Conservation (phyloP, 192 early-diverging fungal genomes). For the Backusella parvicylindrica region DNA sequence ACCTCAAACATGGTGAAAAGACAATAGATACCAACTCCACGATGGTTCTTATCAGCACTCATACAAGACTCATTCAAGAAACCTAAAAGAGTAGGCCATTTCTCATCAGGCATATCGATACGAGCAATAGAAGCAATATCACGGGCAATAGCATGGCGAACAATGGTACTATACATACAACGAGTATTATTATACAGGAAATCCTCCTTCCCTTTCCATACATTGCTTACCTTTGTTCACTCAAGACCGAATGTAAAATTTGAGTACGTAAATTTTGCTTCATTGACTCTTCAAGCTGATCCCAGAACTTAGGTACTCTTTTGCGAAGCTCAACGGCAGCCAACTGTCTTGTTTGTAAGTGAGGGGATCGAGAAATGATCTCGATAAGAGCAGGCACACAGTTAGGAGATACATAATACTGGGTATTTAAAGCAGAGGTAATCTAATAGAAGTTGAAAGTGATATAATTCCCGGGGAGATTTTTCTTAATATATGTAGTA, state of each 20-base stretch:
- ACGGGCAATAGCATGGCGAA: constrained; percentile 76
- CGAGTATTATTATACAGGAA: background rate
- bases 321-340: constrained; percentile 89
- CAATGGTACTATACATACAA: constrained; percentile 46
- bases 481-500: too few species aligned
- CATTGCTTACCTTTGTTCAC: constrained; percentile 59
- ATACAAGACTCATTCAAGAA: constrained; percentile 81
- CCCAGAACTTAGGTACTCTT: constrained; percentile 75
- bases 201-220: background rate
- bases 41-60: constrained; percentile 67
- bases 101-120: constrained; percentile 69
- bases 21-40: constrained; percentile 84
- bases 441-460: constrained; percentile 45
- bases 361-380: constrained; percentile 59
- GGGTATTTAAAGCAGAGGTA: constrained; percentile 67
- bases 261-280: constrained; percentile 60
- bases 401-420: constrained; percentile 65
- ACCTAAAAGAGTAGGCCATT: constrained; percentile 74
- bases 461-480: too few species aligned
- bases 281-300: constrained; percentile 51
- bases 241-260: constrained; percentile 65
- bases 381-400: constrained; percentile 81
- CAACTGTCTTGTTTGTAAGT: constrained; percentile 75
- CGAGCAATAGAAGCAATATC: constrained; percentile 83
- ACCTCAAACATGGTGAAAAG: constrained; percentile 86